Conservation (phyloP, 2,329 filamentous ascomycete species). For the Septoria petroselini region DNA sequence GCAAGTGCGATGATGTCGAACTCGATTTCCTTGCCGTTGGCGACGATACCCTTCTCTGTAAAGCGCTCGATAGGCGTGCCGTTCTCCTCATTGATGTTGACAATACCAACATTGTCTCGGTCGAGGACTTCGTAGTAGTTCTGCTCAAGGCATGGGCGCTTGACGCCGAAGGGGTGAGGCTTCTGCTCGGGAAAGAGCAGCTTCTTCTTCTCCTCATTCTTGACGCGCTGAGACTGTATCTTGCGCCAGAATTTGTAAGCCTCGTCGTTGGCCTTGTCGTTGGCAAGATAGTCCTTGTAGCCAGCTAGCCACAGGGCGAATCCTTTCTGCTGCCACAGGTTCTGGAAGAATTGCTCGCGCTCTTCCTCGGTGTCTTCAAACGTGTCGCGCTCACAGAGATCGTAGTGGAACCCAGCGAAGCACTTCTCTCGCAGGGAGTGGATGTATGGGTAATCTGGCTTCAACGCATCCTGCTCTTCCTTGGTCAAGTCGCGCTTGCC, state of each 20-base stretch:
- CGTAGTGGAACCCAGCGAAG: constrained; percentile 60
- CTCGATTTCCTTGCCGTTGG: constrained; percentile 42
- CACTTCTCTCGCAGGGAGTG: constrained; percentile 53
- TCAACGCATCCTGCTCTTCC: constrained; percentile 51
- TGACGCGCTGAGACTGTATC: constrained; percentile 44
- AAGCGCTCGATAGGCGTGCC: constrained; percentile 43
- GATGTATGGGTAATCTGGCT: constrained; percentile 45
- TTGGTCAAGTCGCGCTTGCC: constrained; percentile 48
- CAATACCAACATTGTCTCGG: constrained; percentile 43
- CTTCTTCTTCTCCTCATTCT: constrained; percentile 45
- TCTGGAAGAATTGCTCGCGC: constrained; percentile 45
- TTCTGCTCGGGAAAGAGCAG: constrained; percentile 47
- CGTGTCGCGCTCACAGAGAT: constrained; percentile 54
- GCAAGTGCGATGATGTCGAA: constrained; percentile 49
- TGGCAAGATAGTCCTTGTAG: constrained; percentile 37
- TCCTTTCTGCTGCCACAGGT: constrained; percentile 41
- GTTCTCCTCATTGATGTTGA: constrained; percentile 41
- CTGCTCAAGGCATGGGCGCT: constrained; percentile 49
- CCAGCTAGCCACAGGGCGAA: constrained; percentile 34
- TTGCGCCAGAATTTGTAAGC: constrained; percentile 50
- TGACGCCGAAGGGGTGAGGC: constrained; percentile 48
- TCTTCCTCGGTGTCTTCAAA: constrained; percentile 46
- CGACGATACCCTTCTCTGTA: constrained; percentile 46
- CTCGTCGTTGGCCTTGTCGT: constrained; percentile 44
- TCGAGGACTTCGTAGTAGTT: constrained; percentile 49